phyloP scores from a whole-genome alignment of 1,284 basidiomycete species.

The Tetrapyrgos nigripes region DNA sequence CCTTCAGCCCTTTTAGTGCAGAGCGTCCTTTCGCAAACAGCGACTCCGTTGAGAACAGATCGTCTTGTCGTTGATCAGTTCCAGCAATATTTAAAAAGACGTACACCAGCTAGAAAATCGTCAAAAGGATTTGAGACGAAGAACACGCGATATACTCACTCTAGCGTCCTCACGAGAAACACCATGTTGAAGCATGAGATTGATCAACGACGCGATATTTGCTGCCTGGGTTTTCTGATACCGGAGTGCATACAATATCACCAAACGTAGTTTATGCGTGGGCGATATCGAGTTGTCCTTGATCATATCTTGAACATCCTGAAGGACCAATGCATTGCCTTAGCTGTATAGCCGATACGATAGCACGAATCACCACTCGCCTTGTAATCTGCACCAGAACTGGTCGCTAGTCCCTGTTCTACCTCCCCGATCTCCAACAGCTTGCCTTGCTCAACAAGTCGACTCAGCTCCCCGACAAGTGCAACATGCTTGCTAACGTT shows the following conservation, averaged over 20 bases:
- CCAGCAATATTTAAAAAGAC: constrained; percentile 94
- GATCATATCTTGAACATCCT: constrained; percentile 73
- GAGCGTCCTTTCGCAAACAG: constrained; percentile 94
- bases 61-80: constrained; percentile 96
- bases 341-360: neutral
- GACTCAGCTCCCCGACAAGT: constrained; percentile 93
- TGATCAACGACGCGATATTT: constrained; percentile 87
- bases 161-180: constrained; percentile 86
- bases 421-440: constrained; percentile 92
- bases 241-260: constrained; percentile 94
- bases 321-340: neutral
- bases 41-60: constrained; percentile 96
- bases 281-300: constrained; percentile 71
- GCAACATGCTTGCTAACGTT: constrained; percentile 99
- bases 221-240: constrained; percentile 93
- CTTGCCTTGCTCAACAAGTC: constrained; percentile 87
- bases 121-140: constrained; percentile 3
- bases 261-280: constrained; percentile 89
- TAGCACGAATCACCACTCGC: constrained; percentile 47
- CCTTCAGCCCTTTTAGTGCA: constrained; percentile 95
- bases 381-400: constrained; percentile 88
- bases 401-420: constrained; percentile 95
- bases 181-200: constrained; percentile 82
- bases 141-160: constrained; percentile 46
- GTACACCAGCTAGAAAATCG: constrained; percentile 79